phyloP scores from a whole-genome alignment of 2,329 filamentous ascomycete genomes.

The Venturia asperata region DNA sequence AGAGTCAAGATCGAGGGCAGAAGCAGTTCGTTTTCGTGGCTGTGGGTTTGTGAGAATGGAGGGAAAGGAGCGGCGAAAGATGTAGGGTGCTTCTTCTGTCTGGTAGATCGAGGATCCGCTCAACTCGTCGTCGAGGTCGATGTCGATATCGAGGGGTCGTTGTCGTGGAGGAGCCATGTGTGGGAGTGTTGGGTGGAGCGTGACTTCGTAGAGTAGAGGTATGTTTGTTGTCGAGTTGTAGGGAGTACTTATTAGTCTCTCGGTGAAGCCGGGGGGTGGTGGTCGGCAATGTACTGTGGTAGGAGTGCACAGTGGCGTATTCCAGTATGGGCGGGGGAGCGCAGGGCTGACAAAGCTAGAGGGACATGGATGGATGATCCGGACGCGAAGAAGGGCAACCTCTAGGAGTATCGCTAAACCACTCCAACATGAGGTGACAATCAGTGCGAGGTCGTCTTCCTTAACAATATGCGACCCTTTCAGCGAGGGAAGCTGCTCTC shows the following conservation, averaged over 20 bases:
- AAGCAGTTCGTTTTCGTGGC: conserved; percentile 5
- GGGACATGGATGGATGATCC: conserved; percentile 12
- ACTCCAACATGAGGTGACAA: not conserved
- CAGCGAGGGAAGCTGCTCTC: conserved; percentile 17
- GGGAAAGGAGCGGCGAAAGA: conserved; percentile 6
- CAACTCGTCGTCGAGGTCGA: not conserved
- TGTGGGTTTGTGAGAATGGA: not conserved
- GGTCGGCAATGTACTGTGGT: too few species aligned
- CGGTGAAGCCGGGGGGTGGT: not conserved
- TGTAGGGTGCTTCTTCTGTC: not conserved
- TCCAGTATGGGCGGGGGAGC: too few species aligned
- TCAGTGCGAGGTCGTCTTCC: not conserved
- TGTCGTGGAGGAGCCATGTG: not conserved
- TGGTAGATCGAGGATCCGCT: not conserved
- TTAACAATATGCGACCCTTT: conserved; percentile 14
- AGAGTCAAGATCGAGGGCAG: not conserved
- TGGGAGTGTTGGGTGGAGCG: not conserved
- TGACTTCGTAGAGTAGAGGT: not conserved
- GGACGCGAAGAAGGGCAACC: not conserved
- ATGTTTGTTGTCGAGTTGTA: not conserved
- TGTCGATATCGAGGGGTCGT: not conserved
- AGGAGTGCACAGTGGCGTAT: too few species aligned
- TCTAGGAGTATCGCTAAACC: not conserved
- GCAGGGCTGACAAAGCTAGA: not conserved
- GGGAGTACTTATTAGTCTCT: not conserved